Conservation (phyloP, 164 flowering plant genomes). For the Hamamelis virginiana region DNA sequence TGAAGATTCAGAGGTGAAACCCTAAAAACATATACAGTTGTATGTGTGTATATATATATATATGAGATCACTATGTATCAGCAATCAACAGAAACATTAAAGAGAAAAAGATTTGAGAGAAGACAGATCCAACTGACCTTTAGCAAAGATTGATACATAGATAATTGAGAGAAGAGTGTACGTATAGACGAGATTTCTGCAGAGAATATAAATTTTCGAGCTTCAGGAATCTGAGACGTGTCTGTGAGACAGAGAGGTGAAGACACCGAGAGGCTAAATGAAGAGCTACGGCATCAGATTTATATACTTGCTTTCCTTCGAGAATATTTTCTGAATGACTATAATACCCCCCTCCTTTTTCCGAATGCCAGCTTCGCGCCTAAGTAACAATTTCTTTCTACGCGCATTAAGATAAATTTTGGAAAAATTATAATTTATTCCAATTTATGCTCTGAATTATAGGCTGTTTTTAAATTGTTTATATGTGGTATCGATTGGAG, state of each 20-base stretch:
- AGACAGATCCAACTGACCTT: slow-evolving; percentile 18
- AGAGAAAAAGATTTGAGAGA: background rate
- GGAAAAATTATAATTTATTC: too few relatives aligned
- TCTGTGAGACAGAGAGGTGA: background rate
- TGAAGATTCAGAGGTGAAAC: slow-evolving; percentile 1
- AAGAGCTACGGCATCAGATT: background rate
- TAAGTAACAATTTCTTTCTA: too few relatives aligned
- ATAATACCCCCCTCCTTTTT: background rate
- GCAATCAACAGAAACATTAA: background rate
- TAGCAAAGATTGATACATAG: background rate
- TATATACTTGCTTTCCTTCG: background rate
- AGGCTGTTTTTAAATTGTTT: too few relatives aligned
- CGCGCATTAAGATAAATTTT: too few relatives aligned
- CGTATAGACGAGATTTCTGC: background rate
- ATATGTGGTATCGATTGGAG: too few relatives aligned
- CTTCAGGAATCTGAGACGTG: background rate
- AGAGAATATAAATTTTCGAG: background rate
- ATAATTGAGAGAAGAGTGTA: background rate
- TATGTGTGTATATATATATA: background rate
- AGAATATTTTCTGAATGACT: background rate
- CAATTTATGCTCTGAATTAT: too few relatives aligned
- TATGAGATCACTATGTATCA: background rate
- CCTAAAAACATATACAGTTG: background rate
- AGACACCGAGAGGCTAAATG: background rate
- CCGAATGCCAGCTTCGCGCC: too few relatives aligned